These are phyloP conservation scores for Scedosporium dehoogii DNA, from an alignment of 2,329 filamentous ascomycete genomes.

Conservation along the genomic window DNA sequence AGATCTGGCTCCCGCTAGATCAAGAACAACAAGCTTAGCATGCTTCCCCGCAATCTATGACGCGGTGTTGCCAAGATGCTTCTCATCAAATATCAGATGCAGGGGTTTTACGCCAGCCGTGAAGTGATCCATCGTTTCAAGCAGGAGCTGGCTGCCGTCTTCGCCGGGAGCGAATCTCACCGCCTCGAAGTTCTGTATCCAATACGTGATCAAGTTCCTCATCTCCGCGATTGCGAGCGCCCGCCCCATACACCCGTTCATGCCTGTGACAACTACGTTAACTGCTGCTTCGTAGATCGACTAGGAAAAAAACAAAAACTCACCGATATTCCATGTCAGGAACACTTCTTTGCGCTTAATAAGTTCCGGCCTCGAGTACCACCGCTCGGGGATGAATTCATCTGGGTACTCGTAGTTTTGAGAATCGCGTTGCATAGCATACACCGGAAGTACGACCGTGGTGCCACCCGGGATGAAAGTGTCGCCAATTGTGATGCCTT, in stretches of 20 bases:
- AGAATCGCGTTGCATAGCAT: slow-evolving; percentile 13
- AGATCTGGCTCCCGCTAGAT: neutral
- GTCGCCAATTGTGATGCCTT: slow-evolving; percentile 23
- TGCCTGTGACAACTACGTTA: neutral
- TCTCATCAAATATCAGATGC: slow-evolving; percentile 1
- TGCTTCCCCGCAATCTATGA: neutral
- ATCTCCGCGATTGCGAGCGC: neutral
- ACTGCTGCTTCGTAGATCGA: neutral
- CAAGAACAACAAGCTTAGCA: neutral
- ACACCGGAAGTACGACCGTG: slow-evolving; percentile 20
- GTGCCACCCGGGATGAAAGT: slow-evolving; percentile 25
- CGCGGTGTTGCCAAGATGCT: neutral
- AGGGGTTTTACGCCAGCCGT: slow-evolving; percentile 1
- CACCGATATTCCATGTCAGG: slow-evolving; percentile 3
- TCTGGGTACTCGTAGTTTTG: slow-evolving; percentile 11
- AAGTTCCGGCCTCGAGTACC: slow-evolving; percentile 20
- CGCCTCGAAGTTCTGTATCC: neutral
- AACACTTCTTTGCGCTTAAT: slow-evolving; percentile 10
- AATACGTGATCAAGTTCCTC: neutral
- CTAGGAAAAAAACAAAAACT: neutral
- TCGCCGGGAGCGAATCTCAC: slow-evolving; percentile 1
- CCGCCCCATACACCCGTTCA: slow-evolving; percentile 2
- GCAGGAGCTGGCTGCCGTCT: neutral
- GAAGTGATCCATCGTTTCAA: slow-evolving; percentile 2
- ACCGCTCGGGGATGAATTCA: slow-evolving; percentile 24